phyloP scores from a whole-genome alignment of 106 monocot species.

The Alisma plantagoaquatica region DNA sequence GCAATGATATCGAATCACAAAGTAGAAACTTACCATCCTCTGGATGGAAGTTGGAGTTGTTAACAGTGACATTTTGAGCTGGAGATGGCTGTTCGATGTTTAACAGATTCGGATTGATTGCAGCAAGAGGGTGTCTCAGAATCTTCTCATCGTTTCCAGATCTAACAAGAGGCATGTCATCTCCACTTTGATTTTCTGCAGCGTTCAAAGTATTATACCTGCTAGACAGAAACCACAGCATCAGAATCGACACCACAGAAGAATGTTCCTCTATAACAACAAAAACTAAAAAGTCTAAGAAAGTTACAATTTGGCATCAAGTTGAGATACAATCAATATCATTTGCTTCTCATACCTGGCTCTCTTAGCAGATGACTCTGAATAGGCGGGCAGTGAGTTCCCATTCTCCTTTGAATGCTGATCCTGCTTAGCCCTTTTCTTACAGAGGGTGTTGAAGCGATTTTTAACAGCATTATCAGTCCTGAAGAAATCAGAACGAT shows the following conservation, averaged over 20 bases:
- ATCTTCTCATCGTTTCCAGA: background rate
- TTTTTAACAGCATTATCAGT: constrained; percentile 98
- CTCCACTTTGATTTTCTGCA: constrained; percentile 10
- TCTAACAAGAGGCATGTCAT: constrained; percentile 7
- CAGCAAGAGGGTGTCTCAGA: constrained; percentile 38
- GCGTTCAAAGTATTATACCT: constrained; percentile 23
- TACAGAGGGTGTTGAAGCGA: constrained; percentile 81
- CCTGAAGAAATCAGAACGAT: constrained; percentile 30
- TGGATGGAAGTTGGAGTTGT: too few species aligned
- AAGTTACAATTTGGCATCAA: too few species aligned
- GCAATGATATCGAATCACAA: too few species aligned
- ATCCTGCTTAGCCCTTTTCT: constrained; percentile 70
- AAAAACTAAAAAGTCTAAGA: too few species aligned
- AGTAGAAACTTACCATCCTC: too few species aligned
- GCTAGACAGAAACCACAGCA: too few species aligned
- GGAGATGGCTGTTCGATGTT: too few species aligned
- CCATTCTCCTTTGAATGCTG: constrained; percentile 50
- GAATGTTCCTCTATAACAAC: too few species aligned
- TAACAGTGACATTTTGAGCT: constrained; percentile 32
- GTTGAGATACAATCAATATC: too few species aligned
- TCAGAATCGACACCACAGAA: too few species aligned
- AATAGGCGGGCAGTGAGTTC: constrained; percentile 4
- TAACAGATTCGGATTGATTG: too few species aligned
- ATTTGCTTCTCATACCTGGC: constrained; percentile 65
- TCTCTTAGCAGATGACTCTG: constrained; percentile 32